phyloP scores from a whole-genome alignment of 192 early-diverging fungal species.

The Coemansia sp. region DNA sequence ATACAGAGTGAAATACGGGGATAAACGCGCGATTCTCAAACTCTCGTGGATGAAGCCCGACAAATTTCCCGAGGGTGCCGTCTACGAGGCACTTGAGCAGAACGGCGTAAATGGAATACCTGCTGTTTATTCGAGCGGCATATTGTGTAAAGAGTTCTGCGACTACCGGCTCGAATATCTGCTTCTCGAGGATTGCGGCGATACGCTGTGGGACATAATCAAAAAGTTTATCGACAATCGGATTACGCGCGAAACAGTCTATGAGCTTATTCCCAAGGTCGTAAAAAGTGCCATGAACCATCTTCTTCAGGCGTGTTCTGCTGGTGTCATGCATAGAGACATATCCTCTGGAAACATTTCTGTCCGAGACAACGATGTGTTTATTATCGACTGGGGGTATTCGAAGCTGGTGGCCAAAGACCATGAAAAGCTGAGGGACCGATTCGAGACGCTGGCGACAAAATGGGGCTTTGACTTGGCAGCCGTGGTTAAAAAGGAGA shows the following conservation, averaged over 20 bases:
- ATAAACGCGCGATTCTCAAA: neutral
- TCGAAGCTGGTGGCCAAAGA: neutral
- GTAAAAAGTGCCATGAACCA: neutral
- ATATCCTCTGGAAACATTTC: slow-evolving; percentile 13
- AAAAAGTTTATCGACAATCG: too few species aligned
- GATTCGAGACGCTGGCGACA: neutral
- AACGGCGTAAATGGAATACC: neutral
- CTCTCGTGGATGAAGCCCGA: neutral
- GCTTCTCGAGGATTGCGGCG: neutral
- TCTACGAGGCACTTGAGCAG: neutral
- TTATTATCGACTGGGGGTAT: slow-evolving; percentile 19
- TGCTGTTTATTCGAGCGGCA: neutral
- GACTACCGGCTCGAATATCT: slow-evolving; percentile 1
- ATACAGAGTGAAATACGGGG: neutral
- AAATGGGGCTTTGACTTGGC: neutral
- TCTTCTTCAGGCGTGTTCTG: neutral
- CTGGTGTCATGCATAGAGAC: slow-evolving; percentile 13
- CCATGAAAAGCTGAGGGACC: neutral
- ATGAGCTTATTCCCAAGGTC: neutral
- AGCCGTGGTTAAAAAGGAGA: neutral
- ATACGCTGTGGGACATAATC: neutral
- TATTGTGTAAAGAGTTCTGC: neutral
- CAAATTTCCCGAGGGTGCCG: neutral
- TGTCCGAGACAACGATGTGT: neutral
- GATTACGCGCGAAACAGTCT: too few species aligned